phyloP scores from a whole-genome alignment of 2,329 filamentous ascomycete species.

The Talaromyces sp. region DNA sequence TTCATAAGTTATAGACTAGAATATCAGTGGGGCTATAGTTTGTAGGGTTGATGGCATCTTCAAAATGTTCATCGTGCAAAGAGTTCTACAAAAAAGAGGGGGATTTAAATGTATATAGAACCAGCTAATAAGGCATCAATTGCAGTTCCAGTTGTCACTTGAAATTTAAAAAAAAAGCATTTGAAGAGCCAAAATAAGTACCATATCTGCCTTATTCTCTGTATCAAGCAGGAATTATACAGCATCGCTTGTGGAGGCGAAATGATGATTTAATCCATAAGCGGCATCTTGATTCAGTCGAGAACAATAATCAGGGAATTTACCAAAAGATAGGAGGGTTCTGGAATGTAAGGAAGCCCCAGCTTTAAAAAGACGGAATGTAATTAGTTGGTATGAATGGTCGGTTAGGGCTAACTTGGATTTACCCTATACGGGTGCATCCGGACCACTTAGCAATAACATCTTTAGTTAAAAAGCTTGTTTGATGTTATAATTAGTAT shows the following conservation, averaged over 20 bases:
- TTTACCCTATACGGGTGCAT: neutral
- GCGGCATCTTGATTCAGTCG: too few species aligned
- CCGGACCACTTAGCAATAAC: neutral
- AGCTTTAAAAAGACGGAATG: neutral
- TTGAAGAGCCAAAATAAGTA: neutral
- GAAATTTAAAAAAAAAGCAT: too few species aligned
- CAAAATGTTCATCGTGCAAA: neutral
- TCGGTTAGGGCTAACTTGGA: neutral
- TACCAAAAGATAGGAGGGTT: too few species aligned
- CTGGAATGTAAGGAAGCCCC: neutral
- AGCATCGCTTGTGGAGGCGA: too few species aligned
- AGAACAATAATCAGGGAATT: too few species aligned
- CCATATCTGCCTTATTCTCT: too few species aligned
- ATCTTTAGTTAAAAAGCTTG: neutral
- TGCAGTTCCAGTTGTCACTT: neutral
- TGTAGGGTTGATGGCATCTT: neutral
- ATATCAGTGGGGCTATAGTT: neutral
- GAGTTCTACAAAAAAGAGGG: neutral
- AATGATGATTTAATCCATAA: too few species aligned
- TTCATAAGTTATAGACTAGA: slow-evolving; percentile 1
- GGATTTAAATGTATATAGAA: neutral
- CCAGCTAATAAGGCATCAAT: neutral
- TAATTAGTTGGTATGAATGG: neutral
- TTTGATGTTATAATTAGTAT: neutral
- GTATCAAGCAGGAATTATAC: too few species aligned